A percentile compares a stretch with the other conserved stretches of the same genome.
These are phyloP conservation scores for Monascus purpureus DNA, from an alignment of 495 filamentous ascomycete species.

Conservation along the genomic window DNA sequence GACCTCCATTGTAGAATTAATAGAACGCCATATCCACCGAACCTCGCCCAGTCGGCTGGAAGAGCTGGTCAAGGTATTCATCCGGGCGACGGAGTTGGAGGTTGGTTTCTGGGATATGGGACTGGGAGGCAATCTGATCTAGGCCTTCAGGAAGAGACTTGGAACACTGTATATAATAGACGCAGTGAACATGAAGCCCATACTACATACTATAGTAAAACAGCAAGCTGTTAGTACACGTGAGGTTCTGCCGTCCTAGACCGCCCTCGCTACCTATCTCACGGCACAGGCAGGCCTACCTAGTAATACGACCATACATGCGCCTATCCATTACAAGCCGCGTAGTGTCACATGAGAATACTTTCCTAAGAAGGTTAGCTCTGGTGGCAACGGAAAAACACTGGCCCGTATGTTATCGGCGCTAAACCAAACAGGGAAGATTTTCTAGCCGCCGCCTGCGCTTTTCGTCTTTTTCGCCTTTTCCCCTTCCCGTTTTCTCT, in stretches of 20 bases:
- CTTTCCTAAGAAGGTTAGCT: neutral
- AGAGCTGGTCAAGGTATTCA: conserved; percentile 68
- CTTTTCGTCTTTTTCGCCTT: neutral
- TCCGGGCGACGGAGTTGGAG: conserved; percentile 83
- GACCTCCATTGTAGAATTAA: conserved; percentile 35
- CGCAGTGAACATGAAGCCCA: too few species aligned
- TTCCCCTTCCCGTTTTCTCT: conserved; percentile 1
- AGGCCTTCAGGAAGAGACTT: too few species aligned
- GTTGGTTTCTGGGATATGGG: conserved; percentile 85
- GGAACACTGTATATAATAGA: too few species aligned
- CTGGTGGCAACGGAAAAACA: neutral
- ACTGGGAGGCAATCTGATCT: conserved; percentile 18
- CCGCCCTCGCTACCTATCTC: too few species aligned
- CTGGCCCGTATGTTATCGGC: neutral
- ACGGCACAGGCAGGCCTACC: too few species aligned
- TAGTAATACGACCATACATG: too few species aligned
- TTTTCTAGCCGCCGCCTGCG: conserved; percentile 3
- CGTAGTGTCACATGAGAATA: too few species aligned
- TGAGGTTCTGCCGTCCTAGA: too few species aligned
- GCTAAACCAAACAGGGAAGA: conserved; percentile 7
- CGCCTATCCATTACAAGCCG: too few species aligned
- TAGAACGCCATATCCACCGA: conserved; percentile 54
- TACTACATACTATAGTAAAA: too few species aligned
- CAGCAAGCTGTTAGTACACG: too few species aligned
- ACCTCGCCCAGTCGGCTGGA: conserved; percentile 65